Conservation (phyloP, 2,329 filamentous ascomycete genomes). For the Phialophora chinensis region DNA sequence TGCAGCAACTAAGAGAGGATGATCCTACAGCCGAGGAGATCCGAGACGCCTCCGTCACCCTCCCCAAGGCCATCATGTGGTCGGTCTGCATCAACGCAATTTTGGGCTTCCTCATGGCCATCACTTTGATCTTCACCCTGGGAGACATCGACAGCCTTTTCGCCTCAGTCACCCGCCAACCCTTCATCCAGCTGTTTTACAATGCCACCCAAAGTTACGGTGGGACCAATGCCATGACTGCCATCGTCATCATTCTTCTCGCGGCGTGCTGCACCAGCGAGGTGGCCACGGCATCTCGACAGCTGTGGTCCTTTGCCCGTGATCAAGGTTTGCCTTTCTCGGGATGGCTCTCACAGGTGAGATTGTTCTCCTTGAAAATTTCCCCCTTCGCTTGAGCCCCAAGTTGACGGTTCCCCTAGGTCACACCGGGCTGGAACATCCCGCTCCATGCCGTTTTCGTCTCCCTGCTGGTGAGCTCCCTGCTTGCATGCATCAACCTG, state of each 20-base stretch:
- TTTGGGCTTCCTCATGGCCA: conserved; percentile 54
- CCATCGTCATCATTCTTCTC: conserved; percentile 52
- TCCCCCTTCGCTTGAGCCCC: neutral
- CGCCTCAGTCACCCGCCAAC: conserved; percentile 51
- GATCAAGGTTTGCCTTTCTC: conserved; percentile 47
- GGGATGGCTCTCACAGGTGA: conserved; percentile 15
- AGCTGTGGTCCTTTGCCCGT: conserved; percentile 62
- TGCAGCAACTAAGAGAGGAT: neutral
- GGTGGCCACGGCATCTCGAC: conserved; percentile 63
- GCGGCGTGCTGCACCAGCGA: conserved; percentile 58
- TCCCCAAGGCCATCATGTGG: conserved; percentile 57
- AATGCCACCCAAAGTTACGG: conserved; percentile 51
- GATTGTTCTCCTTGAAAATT: neutral
- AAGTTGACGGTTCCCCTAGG: neutral
- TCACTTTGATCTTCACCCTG: conserved; percentile 51
- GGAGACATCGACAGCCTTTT: conserved; percentile 48
- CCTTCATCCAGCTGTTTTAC: conserved; percentile 58
- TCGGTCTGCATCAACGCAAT: conserved; percentile 56
- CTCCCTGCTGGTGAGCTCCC: conserved; percentile 53
- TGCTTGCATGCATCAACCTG: conserved; percentile 46
- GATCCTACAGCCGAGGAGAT: conserved; percentile 53
- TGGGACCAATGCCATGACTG: conserved; percentile 55
- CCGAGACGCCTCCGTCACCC: conserved; percentile 53
- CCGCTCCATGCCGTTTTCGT: conserved; percentile 47
- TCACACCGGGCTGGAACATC: conserved; percentile 43